Base-by-base conservation (phyloP, 1,284 basidiomycete species). In the Pisolithus thermaeus region DNA sequence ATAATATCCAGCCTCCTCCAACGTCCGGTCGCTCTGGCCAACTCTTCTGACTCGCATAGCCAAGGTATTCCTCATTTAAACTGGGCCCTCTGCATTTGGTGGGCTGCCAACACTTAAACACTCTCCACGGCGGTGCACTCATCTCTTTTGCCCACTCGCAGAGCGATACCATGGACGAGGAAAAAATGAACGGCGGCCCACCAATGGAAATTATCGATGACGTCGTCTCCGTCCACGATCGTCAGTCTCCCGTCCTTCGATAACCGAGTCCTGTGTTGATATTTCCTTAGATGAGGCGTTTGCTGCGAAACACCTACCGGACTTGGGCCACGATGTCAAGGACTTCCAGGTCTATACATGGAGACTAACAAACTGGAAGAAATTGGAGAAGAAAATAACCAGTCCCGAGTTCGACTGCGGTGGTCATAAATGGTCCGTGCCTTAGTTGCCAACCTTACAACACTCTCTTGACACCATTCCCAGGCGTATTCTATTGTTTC, bases 401-500 rank as follows among this genome's bases (percentile, higher is more conserved):
- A 90, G 93, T 68, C 87, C 90, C 38, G 96, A 98, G 63, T 99
- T 99, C 66, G 89, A 93, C 61, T 97, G 95, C 70, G 97, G 97
- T 57, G 96, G 95, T 53, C 97, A 99, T 73, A 89, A 87, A 78
- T 99, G 97, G 97, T 96, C 60, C 57, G 82, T 73, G 40, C 22
- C 27, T 42, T 49, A 47, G 57, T 53, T 52, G 41, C 47, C 47
- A 35, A 47, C 52, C 35, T 52, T 50, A 46, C 8, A 30, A 35
- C 46, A 44, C 54, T 32, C 43, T n/a, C 41, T 47, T 49, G 43
- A 49, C 46, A 39, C 44, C 27, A 45, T 49, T 25, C 44, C 20
- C 51, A 97, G 95, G 95, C 92, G 97, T 51, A 97, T 99, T 68
- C 80, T 99, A 49, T 80, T 99, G 38, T 99, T 99, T 67, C 97